These are phyloP conservation scores for Cephaloascus fragrans DNA, from an alignment of 805 yeast species.

Conservation along the genomic window DNA sequence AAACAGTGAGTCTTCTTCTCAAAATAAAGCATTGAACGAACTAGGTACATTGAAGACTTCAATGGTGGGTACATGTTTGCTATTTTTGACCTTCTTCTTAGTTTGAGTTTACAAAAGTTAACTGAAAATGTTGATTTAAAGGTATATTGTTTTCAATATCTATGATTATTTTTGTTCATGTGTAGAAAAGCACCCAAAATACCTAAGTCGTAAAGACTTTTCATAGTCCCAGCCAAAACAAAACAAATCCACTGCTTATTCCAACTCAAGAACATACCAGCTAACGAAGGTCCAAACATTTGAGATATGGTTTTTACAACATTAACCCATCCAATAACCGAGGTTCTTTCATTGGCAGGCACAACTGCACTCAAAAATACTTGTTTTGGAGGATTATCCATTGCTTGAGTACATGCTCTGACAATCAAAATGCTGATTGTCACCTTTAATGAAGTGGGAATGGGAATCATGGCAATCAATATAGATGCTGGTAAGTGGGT, in stretches of 20 bases:
- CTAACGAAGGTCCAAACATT: constrained; percentile 30
- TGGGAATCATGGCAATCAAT: constrained; percentile 25
- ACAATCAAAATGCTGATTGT: constrained; percentile 21
- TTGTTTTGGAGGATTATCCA: constrained; percentile 40
- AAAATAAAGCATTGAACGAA: too few species aligned
- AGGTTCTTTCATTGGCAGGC: constrained; percentile 27
- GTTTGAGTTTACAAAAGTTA: too few species aligned
- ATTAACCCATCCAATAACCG: constrained; percentile 34
- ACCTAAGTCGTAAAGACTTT: constrained; percentile 30
- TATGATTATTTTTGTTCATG: constrained; percentile 12
- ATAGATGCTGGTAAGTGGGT: constrained; percentile 35
- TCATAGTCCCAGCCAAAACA: constrained; percentile 27
- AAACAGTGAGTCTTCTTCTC: background rate
- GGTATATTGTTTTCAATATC: background rate
- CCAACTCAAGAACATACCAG: constrained; percentile 26
- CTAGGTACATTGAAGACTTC: too few species aligned
- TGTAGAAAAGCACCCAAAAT: constrained; percentile 18
- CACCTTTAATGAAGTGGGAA: constrained; percentile 19
- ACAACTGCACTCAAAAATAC: constrained; percentile 33
- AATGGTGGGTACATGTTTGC: too few species aligned
- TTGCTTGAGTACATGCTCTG: constrained; percentile 30
- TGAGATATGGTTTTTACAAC: constrained; percentile 31
- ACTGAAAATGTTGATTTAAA: too few species aligned
- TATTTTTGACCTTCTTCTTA: too few species aligned
- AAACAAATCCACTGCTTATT: constrained; percentile 32